A percentile compares a stretch with the other conserved stretches of the same genome.
Conservation (phyloP, 495 filamentous ascomycete genomes). For the Penicillium cinerascens region DNA sequence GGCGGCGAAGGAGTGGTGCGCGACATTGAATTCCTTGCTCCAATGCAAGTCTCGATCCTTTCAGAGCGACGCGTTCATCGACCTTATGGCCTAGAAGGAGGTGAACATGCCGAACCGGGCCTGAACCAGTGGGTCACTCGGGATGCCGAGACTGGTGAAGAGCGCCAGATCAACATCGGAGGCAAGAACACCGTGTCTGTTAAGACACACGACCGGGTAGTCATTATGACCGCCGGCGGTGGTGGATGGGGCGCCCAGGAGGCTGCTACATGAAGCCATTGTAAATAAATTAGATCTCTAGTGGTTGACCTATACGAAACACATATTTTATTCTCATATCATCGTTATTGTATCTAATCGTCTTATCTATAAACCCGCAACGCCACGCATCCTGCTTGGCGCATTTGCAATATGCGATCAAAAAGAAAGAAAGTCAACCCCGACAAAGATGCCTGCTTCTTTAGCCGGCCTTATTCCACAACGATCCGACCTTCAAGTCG, state of each 20-base stretch:
- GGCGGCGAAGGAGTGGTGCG: constrained; percentile 90
- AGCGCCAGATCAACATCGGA: constrained; percentile 76
- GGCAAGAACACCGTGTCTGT: constrained; percentile 93
- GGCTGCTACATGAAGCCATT: constrained; percentile 9
- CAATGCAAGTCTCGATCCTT: constrained; percentile 84
- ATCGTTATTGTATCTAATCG: neutral
- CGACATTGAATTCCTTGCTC: constrained; percentile 91
- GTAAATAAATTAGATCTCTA: neutral
- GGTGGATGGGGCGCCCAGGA: constrained; percentile 45
- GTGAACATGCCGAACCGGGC: constrained; percentile 73
- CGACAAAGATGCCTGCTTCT: neutral
- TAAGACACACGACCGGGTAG: constrained; percentile 80
- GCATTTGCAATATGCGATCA: neutral
- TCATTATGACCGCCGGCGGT: constrained; percentile 58
- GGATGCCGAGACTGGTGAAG: constrained; percentile 49
- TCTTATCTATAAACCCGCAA: neutral
- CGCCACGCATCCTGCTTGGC: neutral
- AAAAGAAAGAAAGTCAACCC: neutral
- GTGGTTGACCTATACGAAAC: neutral
- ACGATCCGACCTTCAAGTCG: constrained; percentile 72
- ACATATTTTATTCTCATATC: neutral
- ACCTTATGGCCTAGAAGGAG: constrained; percentile 88
- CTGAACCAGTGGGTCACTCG: constrained; percentile 83
- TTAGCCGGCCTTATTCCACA: constrained; percentile 19
- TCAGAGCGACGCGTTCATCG: constrained; percentile 82